Conservation (phyloP, 1,139 yeast species). For the Taphrina populina region DNA sequence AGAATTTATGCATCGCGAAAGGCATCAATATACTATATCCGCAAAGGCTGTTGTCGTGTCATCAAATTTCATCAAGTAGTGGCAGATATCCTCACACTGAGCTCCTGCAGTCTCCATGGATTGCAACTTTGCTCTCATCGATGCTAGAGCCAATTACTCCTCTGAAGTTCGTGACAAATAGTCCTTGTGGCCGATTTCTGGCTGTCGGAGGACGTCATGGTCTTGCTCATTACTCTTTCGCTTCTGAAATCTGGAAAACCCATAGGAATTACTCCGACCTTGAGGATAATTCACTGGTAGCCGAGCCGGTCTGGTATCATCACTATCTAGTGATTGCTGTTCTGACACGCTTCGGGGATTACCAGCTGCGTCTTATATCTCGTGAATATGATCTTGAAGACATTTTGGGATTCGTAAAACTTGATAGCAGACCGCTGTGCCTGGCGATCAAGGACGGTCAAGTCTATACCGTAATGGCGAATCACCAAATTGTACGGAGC, state of each 20-base stretch:
- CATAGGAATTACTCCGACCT: constrained; percentile 46
- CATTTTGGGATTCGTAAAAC: neutral
- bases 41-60: neutral
- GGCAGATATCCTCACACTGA: too few species aligned
- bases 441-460: neutral
- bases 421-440: neutral
- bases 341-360: constrained; percentile 41
- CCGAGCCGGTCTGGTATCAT: constrained; percentile 51
- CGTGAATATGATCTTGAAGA: constrained; percentile 13
- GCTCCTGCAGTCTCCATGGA: too few species aligned
- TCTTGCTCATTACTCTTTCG: constrained; percentile 47
- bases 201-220: constrained; percentile 51
- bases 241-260: constrained; percentile 49
- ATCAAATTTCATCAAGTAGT: neutral
- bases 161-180: constrained; percentile 43
- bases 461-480: neutral
- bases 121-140: too few species aligned
- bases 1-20: neutral
- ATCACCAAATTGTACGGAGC: neutral
- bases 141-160: too few species aligned
- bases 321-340: constrained; percentile 46
- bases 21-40: neutral
- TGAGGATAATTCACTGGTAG: constrained; percentile 47
- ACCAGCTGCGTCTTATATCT: constrained; percentile 24
- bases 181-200: constrained; percentile 49